A percentile compares a stretch with the other conserved stretches of the same genome.
Evolutionary conservation across 163 green algal genomes (phyloP).

Genomic region (Chlamydomonas reinhardtii): DNA sequence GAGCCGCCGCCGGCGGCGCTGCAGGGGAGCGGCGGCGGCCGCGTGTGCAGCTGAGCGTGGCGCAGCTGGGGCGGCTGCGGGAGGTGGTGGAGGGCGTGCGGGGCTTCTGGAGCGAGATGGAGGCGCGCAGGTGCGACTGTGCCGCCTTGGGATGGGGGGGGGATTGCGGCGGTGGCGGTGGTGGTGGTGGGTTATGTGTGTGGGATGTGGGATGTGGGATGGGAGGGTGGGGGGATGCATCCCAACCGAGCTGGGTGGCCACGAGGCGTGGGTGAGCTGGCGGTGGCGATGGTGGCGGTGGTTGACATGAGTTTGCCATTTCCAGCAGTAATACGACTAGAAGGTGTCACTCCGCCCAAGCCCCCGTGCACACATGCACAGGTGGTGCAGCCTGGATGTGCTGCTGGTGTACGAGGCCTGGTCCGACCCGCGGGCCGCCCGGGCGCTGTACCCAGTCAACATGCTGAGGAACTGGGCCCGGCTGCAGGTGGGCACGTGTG

Average conservation of each 20-base stretch:
- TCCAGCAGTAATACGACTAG: too few species aligned
- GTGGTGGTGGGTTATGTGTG: too few species aligned
- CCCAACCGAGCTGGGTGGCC: too few species aligned
- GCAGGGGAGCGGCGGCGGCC: neutral
- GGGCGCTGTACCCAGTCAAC: conserved; percentile 61
- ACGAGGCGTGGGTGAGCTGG: too few species aligned
- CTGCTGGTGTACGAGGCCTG: conserved; percentile 57
- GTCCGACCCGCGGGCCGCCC: conserved; percentile 23
- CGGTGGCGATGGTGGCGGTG: too few species aligned
- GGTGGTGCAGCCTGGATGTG: conserved; percentile 52
- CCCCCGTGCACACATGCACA: too few species aligned
- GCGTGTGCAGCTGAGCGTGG: neutral
- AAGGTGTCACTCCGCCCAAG: too few species aligned
- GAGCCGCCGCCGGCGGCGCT: neutral
- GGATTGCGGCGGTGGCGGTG: too few species aligned
- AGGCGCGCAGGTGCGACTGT: conserved; percentile 21
- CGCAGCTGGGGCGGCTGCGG: conserved; percentile 14
- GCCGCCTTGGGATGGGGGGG: too few species aligned
- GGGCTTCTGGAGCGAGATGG: conserved; percentile 44
- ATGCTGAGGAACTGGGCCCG: conserved; percentile 54
- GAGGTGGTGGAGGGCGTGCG: conserved; percentile 28
- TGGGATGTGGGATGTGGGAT: too few species aligned
- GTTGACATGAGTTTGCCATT: too few species aligned
- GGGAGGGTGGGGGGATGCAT: too few species aligned
- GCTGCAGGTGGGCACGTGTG: conserved; percentile 28